Base-by-base conservation (phyloP, 768 basidiomycete genomes). In the Serendipita sp. region DNA sequence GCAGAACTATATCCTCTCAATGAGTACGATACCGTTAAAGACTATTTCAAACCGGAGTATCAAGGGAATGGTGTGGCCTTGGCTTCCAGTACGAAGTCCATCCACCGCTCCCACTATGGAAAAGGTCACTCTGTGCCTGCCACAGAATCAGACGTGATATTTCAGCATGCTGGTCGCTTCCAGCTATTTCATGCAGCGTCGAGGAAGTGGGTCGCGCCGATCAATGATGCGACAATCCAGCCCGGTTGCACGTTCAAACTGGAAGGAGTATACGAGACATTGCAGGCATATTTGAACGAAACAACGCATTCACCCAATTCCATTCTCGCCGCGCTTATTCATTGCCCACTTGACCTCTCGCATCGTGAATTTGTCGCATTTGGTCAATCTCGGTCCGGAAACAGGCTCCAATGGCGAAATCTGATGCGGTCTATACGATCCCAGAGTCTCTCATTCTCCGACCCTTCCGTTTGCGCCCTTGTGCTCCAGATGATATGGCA, bases 351-450 rank as follows among this genome's bases (percentile, higher is more conserved):
- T 18, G 72, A 76, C 3, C 70, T 83, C 23, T 74, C 67, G 3
- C 66, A 78, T 1, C 79, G 83, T 30, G 81, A 83, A 64, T 78
- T 72, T 38, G 71, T 76, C 11, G 73, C 77, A 0, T 83, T 80
- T 60, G 76, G 75, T 8, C 71, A 74, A 56, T 66, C 83, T 38
- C 78, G 83, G 3, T 74, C 77, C 44, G 81, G 81, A 0, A 65
- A 72, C 0, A 69, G 66, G 1, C 66, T 83, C 0, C 81, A 83
- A 58, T 83, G 81, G 81, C 69, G 76, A 41, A 83, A 83, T 65
- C 76, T 83, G 45, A 65, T 75, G 11, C 74, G 77, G 15, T 79
- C 80, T 66, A 67, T 83, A 16, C 73, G 74, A 5, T 72, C 73
- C 3, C 72, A 74, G 23, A 68, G 68, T 0, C 66, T 83, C 63